A percentile compares a stretch with the other conserved stretches of the same genome.
These are phyloP conservation scores for Lactarius pseudohatsudake DNA, from an alignment of 768 basidiomycete species.

Conservation along the genomic window DNA sequence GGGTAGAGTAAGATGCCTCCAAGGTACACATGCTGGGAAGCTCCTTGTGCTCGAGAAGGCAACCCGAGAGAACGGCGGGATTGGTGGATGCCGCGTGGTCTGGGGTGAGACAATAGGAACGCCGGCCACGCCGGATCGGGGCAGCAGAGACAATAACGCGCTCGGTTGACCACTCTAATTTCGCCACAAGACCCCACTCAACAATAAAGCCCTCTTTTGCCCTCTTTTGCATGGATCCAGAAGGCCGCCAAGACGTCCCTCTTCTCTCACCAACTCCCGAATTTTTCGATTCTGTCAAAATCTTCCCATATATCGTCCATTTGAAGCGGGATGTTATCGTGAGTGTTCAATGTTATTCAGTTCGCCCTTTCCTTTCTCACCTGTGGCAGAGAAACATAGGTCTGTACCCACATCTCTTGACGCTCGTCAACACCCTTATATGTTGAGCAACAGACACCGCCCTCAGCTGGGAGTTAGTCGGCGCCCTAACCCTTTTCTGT, in stretches of 20 bases:
- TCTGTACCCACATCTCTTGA: slow-evolving; percentile 14
- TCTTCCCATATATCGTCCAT: slow-evolving; percentile 78
- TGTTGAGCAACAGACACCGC: slow-evolving; percentile 49
- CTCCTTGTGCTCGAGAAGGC: slow-evolving; percentile 24
- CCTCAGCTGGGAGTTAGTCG: slow-evolving; percentile 75
- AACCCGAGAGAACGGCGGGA: slow-evolving; percentile 15
- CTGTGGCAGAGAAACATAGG: slow-evolving; percentile 35
- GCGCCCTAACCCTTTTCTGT: slow-evolving; percentile 20
- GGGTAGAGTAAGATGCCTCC: not conserved
- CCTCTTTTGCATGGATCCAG: slow-evolving; percentile 38
- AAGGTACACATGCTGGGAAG: slow-evolving; percentile 2
- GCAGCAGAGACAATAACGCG: not conserved
- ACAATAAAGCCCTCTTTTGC: slow-evolving; percentile 5
- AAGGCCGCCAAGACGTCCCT: slow-evolving; percentile 32
- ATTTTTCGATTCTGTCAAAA: slow-evolving; percentile 59
- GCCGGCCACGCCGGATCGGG: not conserved
- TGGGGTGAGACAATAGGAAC: slow-evolving; percentile 20
- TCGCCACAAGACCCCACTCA: slow-evolving; percentile 13
- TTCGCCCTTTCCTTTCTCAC: not conserved
- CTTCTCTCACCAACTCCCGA: slow-evolving; percentile 60
- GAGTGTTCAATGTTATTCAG: slow-evolving; percentile 34
- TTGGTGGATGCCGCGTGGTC: slow-evolving; percentile 21
- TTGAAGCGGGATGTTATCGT: slow-evolving; percentile 70
- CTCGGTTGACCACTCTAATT: not conserved
- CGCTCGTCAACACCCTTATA: not conserved